phyloP scores from a whole-genome alignment of 805 yeast genomes.

The Cyberlindnera samutprakarnensis region DNA sequence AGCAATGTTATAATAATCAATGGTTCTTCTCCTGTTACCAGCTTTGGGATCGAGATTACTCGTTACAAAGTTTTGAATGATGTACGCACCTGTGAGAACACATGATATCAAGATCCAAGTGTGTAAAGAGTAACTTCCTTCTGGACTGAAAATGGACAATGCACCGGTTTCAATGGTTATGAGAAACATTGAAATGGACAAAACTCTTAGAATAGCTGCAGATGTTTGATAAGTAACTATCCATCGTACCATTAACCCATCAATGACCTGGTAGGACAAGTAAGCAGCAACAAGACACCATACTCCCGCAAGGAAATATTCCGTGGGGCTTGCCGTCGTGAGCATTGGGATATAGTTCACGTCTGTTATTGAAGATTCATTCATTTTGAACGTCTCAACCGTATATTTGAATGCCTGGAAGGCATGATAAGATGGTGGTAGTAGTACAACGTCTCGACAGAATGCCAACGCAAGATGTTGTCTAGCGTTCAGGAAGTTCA shows the following conservation, averaged over 20 bases:
- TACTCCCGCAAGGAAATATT: slow-evolving; percentile 73
- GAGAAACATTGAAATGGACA: slow-evolving; percentile 71
- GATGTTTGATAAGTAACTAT: slow-evolving; percentile 81
- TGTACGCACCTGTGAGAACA: slow-evolving; percentile 70
- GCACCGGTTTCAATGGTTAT: slow-evolving; percentile 64
- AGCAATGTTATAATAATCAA: slow-evolving; percentile 80
- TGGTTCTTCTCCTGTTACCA: slow-evolving; percentile 42
- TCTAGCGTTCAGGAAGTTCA: slow-evolving; percentile 63
- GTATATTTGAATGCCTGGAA: slow-evolving; percentile 30
- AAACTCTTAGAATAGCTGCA: slow-evolving; percentile 83
- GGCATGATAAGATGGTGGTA: slow-evolving; percentile 56
- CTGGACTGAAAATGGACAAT: slow-evolving; percentile 60
- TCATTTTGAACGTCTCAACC: slow-evolving; percentile 3
- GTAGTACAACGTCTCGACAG: slow-evolving; percentile 71
- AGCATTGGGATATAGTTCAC: slow-evolving; percentile 16
- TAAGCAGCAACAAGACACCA: slow-evolving; percentile 92
- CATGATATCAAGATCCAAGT: slow-evolving; percentile 92
- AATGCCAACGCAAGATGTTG: slow-evolving; percentile 71
- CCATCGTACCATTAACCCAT: slow-evolving; percentile 90
- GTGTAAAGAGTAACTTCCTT: slow-evolving; percentile 68
- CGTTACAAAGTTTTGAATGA: slow-evolving; percentile 82
- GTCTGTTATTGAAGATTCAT: not conserved
- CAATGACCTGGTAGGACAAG: slow-evolving; percentile 74
- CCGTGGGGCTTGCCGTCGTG: slow-evolving; percentile 64
- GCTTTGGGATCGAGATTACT: slow-evolving; percentile 49